These are phyloP conservation scores for Seiridium unicorne DNA, from an alignment of 2,329 filamentous ascomycete genomes.

Conservation along the genomic window DNA sequence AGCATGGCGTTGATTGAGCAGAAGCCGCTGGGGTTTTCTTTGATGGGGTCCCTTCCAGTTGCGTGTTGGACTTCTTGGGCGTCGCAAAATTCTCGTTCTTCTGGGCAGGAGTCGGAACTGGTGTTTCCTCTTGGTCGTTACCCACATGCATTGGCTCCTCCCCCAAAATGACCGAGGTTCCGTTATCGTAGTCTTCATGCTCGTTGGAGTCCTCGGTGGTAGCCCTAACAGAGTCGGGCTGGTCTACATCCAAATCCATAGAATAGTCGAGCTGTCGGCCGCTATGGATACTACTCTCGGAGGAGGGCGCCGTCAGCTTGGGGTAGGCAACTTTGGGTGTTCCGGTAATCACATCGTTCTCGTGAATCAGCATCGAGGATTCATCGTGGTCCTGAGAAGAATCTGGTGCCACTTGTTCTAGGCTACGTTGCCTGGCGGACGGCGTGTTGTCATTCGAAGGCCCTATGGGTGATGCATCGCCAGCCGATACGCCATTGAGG, in stretches of 20 bases:
- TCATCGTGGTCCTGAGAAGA: background rate
- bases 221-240: slow-evolving; percentile 18
- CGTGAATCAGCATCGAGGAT: background rate
- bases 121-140: background rate
- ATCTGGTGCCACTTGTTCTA: background rate
- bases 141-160: background rate
- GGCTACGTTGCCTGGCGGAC: background rate
- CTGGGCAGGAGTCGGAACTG: background rate
- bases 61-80: background rate
- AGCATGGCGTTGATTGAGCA: background rate
- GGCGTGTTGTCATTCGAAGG: slow-evolving; percentile 11
- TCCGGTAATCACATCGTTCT: slow-evolving; percentile 7
- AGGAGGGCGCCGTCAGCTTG: slow-evolving; percentile 27
- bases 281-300: slow-evolving; percentile 40
- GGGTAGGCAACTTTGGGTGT: slow-evolving; percentile 24
- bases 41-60: background rate
- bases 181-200: background rate
- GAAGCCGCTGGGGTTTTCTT: background rate
- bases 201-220: slow-evolving; percentile 13
- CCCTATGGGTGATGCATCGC: slow-evolving; percentile 7
- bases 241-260: slow-evolving; percentile 32
- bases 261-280: slow-evolving; percentile 49
- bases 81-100: background rate
- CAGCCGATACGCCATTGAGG: slow-evolving; percentile 12
- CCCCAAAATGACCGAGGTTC: background rate